A percentile compares a stretch with the other conserved stretches of the same genome.
Conservation (phyloP, 176 grass and related monocot species). For the Urochloa ruziziensis region DNA sequence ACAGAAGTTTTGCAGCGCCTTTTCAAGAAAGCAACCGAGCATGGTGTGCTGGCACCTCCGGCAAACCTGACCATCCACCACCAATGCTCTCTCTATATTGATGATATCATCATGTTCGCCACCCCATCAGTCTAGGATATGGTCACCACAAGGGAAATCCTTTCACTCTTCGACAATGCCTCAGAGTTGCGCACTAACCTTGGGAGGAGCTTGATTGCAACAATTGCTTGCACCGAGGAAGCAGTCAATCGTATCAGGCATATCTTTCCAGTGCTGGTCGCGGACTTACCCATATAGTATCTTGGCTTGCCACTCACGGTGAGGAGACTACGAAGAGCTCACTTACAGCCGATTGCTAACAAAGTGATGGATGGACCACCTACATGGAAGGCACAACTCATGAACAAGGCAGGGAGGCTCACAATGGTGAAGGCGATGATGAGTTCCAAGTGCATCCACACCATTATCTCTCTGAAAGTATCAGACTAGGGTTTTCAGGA, state of each 20-base stretch:
- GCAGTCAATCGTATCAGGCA: rapidly evolving
- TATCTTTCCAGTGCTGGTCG: not conserved
- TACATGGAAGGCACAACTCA: not conserved
- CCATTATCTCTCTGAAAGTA: too few species aligned
- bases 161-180: not conserved
- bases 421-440: not conserved
- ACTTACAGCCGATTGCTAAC: not conserved
- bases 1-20: not conserved
- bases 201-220: not conserved
- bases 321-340: rapidly evolving
- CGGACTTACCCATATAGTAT: not conserved
- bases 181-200: not conserved
- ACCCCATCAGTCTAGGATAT: not conserved
- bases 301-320: not conserved
- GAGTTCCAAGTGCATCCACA: too few species aligned
- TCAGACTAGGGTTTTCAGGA: too few species aligned
- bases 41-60: rapidly evolving
- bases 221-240: not conserved
- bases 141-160: rapidly evolving
- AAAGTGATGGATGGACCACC: rapidly evolving
- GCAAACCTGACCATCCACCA: not conserved
- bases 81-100: not conserved
- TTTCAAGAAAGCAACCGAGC: rapidly evolving
- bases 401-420: not conserved
- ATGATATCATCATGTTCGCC: not conserved